Base-by-base conservation (phyloP, 169 alveolate genomes). In the Cryptosporidium viatorum region DNA sequence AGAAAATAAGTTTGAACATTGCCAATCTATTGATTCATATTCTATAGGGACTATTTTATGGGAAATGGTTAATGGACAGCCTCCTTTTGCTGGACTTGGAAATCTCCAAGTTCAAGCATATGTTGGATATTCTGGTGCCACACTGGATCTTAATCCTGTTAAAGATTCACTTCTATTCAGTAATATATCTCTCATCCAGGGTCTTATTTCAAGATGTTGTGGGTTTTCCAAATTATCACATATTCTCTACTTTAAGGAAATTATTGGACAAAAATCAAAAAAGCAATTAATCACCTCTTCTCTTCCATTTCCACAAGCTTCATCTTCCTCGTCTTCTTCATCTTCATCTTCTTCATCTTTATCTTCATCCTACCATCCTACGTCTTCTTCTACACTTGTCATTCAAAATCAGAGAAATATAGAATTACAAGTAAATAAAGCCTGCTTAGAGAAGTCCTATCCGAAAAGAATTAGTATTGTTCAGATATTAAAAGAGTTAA, bases 61-160 rank as follows among this genome's bases (percentile, higher is more conserved):
- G 89, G 89, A 80, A 48, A 80, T 80, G 89, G 16, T 80, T 59
- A 60, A 80, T 45, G 89, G 89, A 1, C 80, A 80, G 26, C 74
- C 74, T 12, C 89, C 89, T 80, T 80, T 80, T 60, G 71, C 80
- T 41, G 89, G 89, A 2, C 60, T 80, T 23, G 39, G 67, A 7
- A 80, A 80, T 43, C 21, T 80, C 3, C 80, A 80, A 65, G 62
- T 80, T 37, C 89, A 80, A 48, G 71, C 74, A 10, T 80, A 26
- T 29, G 89, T 80, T 37, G 89, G 89, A 7, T 80, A 80, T 59
- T 23, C 37, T 29, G 69, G 69, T 4, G 85, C 70, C 8, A 71
- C 50, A 23, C 31, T 71, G 12, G 85, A 71, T 29, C 29, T 55
- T 33, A 50, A n/a, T 7, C 70, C 70, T 52, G 48, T 43, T 26